Evolutionary conservation across 2,329 filamentous ascomycete genomes (phyloP).

Genomic region (Colletotrichum somersetense): DNA sequence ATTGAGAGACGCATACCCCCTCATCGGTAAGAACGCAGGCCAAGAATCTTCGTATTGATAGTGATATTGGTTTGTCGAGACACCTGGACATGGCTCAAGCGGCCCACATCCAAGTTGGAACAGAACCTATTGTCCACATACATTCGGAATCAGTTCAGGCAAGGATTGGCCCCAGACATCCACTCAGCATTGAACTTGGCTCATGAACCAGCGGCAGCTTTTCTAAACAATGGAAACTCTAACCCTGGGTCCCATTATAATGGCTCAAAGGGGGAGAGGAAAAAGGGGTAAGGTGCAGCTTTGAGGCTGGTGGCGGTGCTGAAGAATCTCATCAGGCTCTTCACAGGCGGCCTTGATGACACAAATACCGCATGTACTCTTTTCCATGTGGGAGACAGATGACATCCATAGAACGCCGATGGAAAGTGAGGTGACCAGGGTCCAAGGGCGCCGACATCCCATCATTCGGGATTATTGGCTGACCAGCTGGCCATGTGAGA

Average conservation of each 20-base stretch:
- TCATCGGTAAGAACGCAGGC: conserved; percentile 7
- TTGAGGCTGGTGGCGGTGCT: not conserved
- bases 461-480: conserved; percentile 14
- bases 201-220: not conserved
- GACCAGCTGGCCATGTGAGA: conserved; percentile 11
- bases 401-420: conserved; percentile 4
- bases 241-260: not conserved
- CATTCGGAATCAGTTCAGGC: not conserved
- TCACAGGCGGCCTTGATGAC: not conserved
- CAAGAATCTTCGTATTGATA: conserved; percentile 3
- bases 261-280: not conserved
- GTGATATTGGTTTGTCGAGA: not conserved
- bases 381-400: conserved; percentile 1
- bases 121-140: not conserved
- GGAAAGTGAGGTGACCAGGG: conserved; percentile 9
- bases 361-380: not conserved
- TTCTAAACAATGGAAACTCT: not conserved
- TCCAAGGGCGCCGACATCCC: conserved; percentile 5
- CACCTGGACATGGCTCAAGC: not conserved
- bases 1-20: conserved; percentile 9
- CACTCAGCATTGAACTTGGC: not conserved
- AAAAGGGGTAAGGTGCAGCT: conserved; percentile 1
- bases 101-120: not conserved
- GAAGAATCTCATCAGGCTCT: conserved; percentile 1
- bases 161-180: not conserved